Evolutionary conservation across 2,329 filamentous ascomycete genomes (phyloP).

Genomic region (Fusarium coffeatum): DNA sequence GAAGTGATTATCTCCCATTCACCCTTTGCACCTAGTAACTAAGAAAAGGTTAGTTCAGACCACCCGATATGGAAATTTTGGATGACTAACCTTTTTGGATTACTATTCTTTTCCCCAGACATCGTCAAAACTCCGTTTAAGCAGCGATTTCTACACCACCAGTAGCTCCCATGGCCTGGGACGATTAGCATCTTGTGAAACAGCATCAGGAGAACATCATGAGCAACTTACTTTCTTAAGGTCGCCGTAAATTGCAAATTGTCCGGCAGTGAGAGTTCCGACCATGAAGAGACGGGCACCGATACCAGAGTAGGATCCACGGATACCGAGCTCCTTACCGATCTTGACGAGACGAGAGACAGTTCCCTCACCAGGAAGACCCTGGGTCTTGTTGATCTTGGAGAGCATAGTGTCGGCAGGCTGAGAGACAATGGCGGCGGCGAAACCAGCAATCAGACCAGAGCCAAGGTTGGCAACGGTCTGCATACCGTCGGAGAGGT

Average conservation of each 20-base stretch:
- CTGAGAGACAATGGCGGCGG: constrained; percentile 87
- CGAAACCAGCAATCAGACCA: constrained; percentile 73
- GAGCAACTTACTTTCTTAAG: constrained; percentile 28
- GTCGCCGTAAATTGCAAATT: constrained; percentile 90
- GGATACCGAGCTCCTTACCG: constrained; percentile 83
- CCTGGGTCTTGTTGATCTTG: constrained; percentile 97
- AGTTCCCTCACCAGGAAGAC: constrained; percentile 86
- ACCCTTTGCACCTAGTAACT: neutral
- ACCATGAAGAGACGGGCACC: constrained; percentile 75
- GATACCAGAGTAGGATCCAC: constrained; percentile 83
- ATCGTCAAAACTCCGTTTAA: constrained; percentile 31
- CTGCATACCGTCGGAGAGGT: constrained; percentile 74
- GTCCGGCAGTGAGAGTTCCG: constrained; percentile 79
- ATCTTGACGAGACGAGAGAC: constrained; percentile 87
- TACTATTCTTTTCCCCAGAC: neutral
- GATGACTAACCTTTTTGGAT: neutral
- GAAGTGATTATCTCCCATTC: neutral
- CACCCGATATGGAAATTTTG: neutral
- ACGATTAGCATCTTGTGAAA: too few species aligned
- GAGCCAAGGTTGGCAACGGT: constrained; percentile 81
- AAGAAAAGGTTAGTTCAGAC: neutral
- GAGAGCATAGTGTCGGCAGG: constrained; percentile 93
- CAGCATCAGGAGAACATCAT: neutral
- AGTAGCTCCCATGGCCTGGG: constrained; percentile 69
- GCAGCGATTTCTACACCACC: constrained; percentile 78